Percentiles rank a stretch among this genome's conserved stretches.
Conservation (phyloP, 768 basidiomycete genomes). For the Fistulinella prunicolor region DNA sequence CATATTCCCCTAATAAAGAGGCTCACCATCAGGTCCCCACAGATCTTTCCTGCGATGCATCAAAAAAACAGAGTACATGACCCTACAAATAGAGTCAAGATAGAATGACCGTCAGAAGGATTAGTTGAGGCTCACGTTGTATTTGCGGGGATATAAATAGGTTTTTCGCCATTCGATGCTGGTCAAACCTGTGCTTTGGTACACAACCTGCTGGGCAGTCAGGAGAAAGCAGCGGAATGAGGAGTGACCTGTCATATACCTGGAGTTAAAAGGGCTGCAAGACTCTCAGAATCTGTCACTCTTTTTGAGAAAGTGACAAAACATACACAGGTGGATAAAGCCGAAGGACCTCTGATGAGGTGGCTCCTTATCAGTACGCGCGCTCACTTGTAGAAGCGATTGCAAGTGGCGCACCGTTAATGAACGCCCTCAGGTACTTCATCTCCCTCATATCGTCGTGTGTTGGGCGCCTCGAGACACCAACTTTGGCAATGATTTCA, state of each 20-base stretch:
- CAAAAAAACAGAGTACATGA: conserved; percentile 26
- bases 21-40: conserved; percentile 37
- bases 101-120: not conserved
- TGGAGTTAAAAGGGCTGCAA: conserved; percentile 21
- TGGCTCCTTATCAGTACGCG: not conserved
- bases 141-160: conserved; percentile 50
- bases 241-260: conserved; percentile 4
- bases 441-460: conserved; percentile 58
- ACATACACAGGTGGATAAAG: conserved; percentile 31
- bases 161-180: conserved; percentile 34
- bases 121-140: conserved; percentile 19
- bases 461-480: conserved; percentile 45
- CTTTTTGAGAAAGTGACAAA: not conserved
- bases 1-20: not conserved
- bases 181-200: conserved; percentile 21
- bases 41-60: conserved; percentile 39
- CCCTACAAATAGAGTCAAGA: conserved; percentile 6
- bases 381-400: not conserved
- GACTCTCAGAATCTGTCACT: conserved; percentile 1
- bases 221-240: not conserved
- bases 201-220: conserved; percentile 11
- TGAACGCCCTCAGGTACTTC: conserved; percentile 62
- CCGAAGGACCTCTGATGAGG: conserved; percentile 29
- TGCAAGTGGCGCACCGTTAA: conserved; percentile 46
- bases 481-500: conserved; percentile 55